Percentiles rank a stretch among this genome's conserved stretches.
phyloP scores from a whole-genome alignment of 768 basidiomycete species.

The Mycena sanguinolenta region DNA sequence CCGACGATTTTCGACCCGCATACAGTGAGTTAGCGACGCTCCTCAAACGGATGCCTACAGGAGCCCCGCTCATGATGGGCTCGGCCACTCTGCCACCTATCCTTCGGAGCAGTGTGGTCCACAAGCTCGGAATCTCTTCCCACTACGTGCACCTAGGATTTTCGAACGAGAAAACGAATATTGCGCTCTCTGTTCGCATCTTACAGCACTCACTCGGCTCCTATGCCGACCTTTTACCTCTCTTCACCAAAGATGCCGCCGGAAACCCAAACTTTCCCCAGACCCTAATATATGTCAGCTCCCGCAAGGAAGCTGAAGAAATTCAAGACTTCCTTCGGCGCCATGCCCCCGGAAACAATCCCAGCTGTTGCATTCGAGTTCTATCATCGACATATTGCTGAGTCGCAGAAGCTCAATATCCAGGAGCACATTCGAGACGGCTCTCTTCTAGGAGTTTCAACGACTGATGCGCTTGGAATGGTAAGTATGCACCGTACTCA shows the following conservation, averaged over 20 bases:
- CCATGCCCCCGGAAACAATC: neutral
- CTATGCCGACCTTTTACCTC: neutral
- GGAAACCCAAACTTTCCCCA: neutral
- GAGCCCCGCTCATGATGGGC: neutral
- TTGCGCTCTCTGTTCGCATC: neutral
- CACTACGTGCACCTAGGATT: neutral
- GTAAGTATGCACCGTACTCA: neutral
- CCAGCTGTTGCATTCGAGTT: neutral
- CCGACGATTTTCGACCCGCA: neutral
- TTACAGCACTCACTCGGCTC: neutral
- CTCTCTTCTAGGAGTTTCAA: neutral
- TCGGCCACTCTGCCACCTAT: neutral
- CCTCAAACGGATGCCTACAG: neutral
- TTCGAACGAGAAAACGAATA: neutral
- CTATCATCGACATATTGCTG: neutral
- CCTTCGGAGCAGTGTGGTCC: neutral
- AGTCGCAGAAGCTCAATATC: neutral
- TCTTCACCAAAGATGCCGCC: neutral
- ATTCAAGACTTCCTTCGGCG: neutral
- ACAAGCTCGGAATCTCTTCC: neutral
- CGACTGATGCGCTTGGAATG: neutral
- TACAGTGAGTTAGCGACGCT: neutral
- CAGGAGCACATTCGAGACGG: neutral
- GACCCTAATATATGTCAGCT: neutral
- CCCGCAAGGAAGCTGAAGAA: neutral